Base-by-base conservation (phyloP, 345 rosid species). In the Sonneratia caseolaris region DNA sequence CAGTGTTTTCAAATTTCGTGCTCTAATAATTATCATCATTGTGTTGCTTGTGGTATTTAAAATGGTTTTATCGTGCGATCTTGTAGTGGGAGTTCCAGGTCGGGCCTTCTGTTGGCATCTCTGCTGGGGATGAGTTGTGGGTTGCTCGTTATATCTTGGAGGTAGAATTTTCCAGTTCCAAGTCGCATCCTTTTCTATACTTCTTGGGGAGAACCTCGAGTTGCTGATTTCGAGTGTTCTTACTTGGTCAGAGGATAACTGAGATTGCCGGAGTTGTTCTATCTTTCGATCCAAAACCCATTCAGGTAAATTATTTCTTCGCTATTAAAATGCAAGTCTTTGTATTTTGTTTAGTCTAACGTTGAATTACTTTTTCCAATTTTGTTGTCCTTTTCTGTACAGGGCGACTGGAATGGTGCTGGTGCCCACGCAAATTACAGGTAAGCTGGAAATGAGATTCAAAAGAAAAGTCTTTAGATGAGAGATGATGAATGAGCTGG, bases 381-480 rank as follows among this genome's bases (percentile, higher is more conserved):
- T 21, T 22, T 32, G 27, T 15, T 57, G 19, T 11, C 15, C 7
- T 49, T 67, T 51, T 73, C 7, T 24, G 11, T 56, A 24, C 48
- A 90, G 67, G 98, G 97, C 35, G 97, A 94, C 37, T 94, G 97
- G 98, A 91, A 91, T 35, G 98, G 97, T 24, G 96, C 98, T 38
- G 98, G 98, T 36, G 97, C 98, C 13, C 98, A 94, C 77, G 84
- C 95, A 43, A 94, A 94, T 69, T 94, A 84, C 86, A 93, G 98
- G 98, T 91, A 76, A 37, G 5, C 16, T 22, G 45, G 45, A 37
- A 32, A 48, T 40, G 32, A 43, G 64, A 24, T 48, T 42, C 7
- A 3, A 38, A 21, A 22, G 13, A 4, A 12, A 16, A 45, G 5
- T 40, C 7, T 70, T 24, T 59, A 51, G 2, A 35, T 49, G 13